These are phyloP conservation scores for Nicotiana undulata DNA, from an alignment of 257 asterid genomes.

Conservation along the genomic window DNA sequence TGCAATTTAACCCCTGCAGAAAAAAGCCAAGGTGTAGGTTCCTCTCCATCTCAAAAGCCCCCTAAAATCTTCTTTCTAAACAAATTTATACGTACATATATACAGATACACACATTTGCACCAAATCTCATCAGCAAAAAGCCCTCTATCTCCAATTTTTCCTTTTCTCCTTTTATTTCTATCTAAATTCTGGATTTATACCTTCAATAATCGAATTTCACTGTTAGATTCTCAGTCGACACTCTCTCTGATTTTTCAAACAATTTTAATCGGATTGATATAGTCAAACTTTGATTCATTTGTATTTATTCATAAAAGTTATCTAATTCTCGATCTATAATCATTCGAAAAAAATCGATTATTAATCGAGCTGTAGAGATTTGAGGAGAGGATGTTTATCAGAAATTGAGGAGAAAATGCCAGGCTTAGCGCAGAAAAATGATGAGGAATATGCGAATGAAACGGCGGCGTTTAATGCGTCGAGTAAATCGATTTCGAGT, in stretches of 20 bases:
- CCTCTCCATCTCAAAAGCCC: background rate
- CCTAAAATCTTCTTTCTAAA: background rate
- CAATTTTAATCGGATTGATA: background rate
- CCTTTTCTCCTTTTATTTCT: background rate
- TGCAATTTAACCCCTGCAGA: background rate
- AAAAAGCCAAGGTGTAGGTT: background rate
- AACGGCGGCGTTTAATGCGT: constrained; percentile 23
- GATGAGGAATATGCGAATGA: constrained; percentile 32
- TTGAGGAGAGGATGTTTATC: constrained; percentile 19
- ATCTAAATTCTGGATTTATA: constrained; percentile 40
- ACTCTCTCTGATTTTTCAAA: constrained; percentile 14
- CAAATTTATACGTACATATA: background rate
- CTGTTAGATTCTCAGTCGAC: constrained; percentile 29
- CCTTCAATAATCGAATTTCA: constrained; percentile 24
- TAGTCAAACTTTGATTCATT: background rate
- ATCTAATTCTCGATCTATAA: constrained; percentile 1
- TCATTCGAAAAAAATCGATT: background rate
- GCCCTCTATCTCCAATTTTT: constrained; percentile 14
- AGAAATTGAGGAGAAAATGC: constrained; percentile 55
- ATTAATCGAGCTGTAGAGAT: constrained; percentile 25
- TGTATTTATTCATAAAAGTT: constrained; percentile 7
- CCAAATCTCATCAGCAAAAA: constrained; percentile 37
- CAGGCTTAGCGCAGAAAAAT: constrained; percentile 62
- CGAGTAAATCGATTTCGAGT: constrained; percentile 28
- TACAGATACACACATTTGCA: constrained; percentile 21